These are phyloP conservation scores for Juncus effusus DNA, from an alignment of 176 grass and related monocot genomes.

Conservation along the genomic window DNA sequence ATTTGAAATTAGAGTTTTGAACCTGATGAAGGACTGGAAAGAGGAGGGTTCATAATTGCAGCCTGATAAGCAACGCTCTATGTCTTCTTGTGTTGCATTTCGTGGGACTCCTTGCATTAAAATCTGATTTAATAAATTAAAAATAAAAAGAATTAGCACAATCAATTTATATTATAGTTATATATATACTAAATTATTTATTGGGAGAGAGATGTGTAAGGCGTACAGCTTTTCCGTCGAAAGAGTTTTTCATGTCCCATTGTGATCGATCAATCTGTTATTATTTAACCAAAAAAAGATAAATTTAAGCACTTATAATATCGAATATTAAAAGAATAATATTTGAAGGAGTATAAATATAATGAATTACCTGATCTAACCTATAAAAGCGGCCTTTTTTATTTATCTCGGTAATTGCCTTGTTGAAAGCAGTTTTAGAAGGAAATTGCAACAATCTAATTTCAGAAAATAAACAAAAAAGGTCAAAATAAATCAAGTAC, in stretches of 20 bases:
- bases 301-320: conserved; percentile 17
- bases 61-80: conserved; percentile 80
- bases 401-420: conserved; percentile 36
- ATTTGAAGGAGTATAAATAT: conserved; percentile 7
- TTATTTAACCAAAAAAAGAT: neutral
- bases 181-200: too few relatives aligned
- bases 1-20: too few relatives aligned
- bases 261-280: conserved; percentile 49
- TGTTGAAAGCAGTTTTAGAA: conserved; percentile 48
- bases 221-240: conserved; percentile 88
- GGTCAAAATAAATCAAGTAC: too few relatives aligned
- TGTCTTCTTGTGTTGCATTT: conserved; percentile 55
- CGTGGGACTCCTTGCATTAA: conserved; percentile 78
- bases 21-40: conserved; percentile 62
- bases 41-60: conserved; percentile 54
- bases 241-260: conserved; percentile 60
- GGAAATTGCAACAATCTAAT: conserved; percentile 76
- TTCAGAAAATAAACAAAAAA: conserved; percentile 9
- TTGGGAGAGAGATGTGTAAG: neutral
- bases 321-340: conserved; percentile 8
- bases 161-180: too few relatives aligned
- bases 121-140: conserved; percentile 32
- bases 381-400: conserved; percentile 43
- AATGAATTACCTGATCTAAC: conserved; percentile 45
- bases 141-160: too few relatives aligned